Conservation (phyloP, 495 filamentous ascomycete genomes). For the Xylaria palmicola region DNA sequence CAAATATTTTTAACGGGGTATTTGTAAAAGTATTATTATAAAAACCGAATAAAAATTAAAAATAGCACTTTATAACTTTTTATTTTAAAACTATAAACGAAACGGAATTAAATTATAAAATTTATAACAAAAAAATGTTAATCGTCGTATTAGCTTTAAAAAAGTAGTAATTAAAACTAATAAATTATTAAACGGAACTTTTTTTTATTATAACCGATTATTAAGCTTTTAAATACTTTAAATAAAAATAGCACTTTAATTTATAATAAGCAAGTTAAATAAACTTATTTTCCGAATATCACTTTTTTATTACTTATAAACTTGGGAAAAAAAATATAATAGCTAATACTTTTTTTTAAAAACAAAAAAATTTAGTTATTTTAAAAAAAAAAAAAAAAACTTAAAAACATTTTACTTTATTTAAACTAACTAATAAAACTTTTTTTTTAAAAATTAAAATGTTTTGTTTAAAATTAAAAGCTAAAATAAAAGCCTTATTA, state of each 20-base stretch:
- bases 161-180: background rate
- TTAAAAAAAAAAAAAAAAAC: background rate
- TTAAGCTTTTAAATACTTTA: too few relatives aligned
- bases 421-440: background rate
- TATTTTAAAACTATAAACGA: background rate
- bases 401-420: background rate
- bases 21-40: background rate
- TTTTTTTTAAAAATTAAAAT: background rate
- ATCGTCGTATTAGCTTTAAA: background rate
- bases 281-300: background rate
- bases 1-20: background rate
- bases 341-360: background rate
- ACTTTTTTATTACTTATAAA: background rate
- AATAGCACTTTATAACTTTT: background rate
- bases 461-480: background rate
- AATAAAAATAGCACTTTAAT: too few relatives aligned
- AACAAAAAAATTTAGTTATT: background rate
- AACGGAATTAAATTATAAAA: background rate
- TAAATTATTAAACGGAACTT: too few relatives aligned
- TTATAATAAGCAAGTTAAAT: too few relatives aligned
- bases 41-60: background rate
- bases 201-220: too few relatives aligned
- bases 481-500: background rate
- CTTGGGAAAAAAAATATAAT: background rate
- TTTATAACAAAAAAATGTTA: background rate